These are phyloP conservation scores for Umbelopsis isabellina DNA, from an alignment of 192 early-diverging fungal genomes.

Conservation along the genomic window DNA sequence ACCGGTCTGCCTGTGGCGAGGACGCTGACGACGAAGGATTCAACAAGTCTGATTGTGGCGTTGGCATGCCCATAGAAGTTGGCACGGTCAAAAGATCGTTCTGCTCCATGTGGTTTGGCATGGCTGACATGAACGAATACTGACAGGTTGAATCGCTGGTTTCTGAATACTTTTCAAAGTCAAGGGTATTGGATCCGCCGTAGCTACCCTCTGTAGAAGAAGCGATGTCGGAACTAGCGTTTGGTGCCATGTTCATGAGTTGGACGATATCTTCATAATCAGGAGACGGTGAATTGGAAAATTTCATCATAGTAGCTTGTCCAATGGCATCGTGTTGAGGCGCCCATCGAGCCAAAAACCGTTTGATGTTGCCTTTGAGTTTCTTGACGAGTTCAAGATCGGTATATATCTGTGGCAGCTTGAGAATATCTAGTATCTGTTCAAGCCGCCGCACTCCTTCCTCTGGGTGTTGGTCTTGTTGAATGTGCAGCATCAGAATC, in stretches of 20 bases:
- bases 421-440: neutral
- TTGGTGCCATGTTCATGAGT: neutral
- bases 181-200: neutral
- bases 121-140: too few species aligned
- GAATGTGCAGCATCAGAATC: constrained; percentile 5
- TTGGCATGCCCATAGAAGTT: neutral
- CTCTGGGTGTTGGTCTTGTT: neutral
- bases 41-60: too few species aligned
- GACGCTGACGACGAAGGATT: too few species aligned
- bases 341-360: neutral
- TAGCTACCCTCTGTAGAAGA: neutral
- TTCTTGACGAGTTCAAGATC: neutral
- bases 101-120: too few species aligned
- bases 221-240: neutral
- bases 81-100: neutral
- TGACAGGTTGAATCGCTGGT: neutral
- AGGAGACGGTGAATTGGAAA: neutral
- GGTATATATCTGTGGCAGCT: neutral
- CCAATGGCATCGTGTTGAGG: neutral
- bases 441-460: neutral
- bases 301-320: neutral
- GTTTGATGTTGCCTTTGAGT: neutral
- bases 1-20: too few species aligned
- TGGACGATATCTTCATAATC: neutral
- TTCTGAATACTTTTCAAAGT: neutral